Conservation (phyloP, 2,329 filamentous ascomycete genomes). For the Magnaporthiopsis incrustans region DNA sequence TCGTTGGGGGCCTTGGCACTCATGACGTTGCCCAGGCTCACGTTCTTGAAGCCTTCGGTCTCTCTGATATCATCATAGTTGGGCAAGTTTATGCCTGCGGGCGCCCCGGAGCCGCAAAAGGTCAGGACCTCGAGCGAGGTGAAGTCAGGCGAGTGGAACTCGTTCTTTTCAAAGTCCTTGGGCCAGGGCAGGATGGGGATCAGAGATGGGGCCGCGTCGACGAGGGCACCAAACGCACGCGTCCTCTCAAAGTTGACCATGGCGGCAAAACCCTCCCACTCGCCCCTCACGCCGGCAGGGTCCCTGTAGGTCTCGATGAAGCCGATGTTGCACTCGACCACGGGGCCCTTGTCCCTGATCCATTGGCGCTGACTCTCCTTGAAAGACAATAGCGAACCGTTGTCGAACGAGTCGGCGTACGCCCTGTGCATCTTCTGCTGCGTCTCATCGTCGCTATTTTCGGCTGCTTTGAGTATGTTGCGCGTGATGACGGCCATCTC, state of each 20-base stretch:
- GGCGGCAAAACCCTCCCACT: slow-evolving; percentile 80
- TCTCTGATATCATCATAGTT: slow-evolving; percentile 75
- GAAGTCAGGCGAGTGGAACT: slow-evolving; percentile 91
- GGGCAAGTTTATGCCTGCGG: slow-evolving; percentile 60
- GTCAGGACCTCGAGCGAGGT: slow-evolving; percentile 87
- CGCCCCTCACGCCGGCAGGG: slow-evolving; percentile 69
- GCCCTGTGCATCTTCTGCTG: slow-evolving; percentile 66
- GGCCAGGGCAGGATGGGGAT: slow-evolving; percentile 88
- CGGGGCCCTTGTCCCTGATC: slow-evolving; percentile 76
- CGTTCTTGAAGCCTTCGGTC: slow-evolving; percentile 83
- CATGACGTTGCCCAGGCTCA: slow-evolving; percentile 87
- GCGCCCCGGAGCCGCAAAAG: slow-evolving; percentile 63
- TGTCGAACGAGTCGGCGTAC: slow-evolving; percentile 67
- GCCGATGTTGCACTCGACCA: slow-evolving; percentile 72
- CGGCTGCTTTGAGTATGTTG: slow-evolving; percentile 60
- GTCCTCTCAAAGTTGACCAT: slow-evolving; percentile 88
- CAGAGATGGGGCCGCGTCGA: slow-evolving; percentile 69
- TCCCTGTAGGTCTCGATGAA: slow-evolving; percentile 85
- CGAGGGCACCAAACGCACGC: slow-evolving; percentile 75
- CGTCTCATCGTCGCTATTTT: slow-evolving; percentile 64
- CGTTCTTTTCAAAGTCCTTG: slow-evolving; percentile 89
- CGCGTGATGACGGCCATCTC: slow-evolving; percentile 63
- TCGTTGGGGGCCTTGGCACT: slow-evolving; percentile 88
- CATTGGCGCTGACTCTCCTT: slow-evolving; percentile 74
- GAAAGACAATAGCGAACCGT: slow-evolving; percentile 67